Base-by-base conservation (phyloP, 306 rosid genomes). In the Casuarina glauca region DNA sequence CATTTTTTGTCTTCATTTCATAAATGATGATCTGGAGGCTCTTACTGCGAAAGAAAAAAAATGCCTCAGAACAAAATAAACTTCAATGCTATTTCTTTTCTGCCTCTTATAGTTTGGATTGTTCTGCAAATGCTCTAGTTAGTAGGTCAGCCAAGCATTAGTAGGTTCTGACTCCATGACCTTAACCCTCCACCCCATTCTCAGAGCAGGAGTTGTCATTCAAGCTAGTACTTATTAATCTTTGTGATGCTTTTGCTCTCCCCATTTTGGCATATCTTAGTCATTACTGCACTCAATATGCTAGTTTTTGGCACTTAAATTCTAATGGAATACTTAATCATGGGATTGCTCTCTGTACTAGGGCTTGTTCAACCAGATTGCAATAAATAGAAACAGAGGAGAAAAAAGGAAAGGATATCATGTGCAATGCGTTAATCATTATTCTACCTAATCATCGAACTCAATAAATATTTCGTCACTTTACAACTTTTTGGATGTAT, bases 1-100 rank as follows among this genome's bases (percentile, higher is more conserved):
- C 10, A 44, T 19, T 44, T 19, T 69, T 72, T 53, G 46, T 64
- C 32, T 20, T 32, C 73, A 11, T 5, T 72, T 72, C 35, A n/a
- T 67, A 67, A 39, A 66, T 66, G 71, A n/a, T 16, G 48, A 67
- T 67, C 48, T 67, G 49, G n/a, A 62, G 43, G 69, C 35, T 62
- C 42, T 9, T 67, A 41, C 42, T 41, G 50, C n/a, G 1, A 26
- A 67, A 17, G 42, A 19, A 58, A 9, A 8, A 26, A 8, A 67
- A 26, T 9, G 15, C 13, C 53, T 63, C 15, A 41, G 71, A n/a
- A 67, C 42, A 42, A 38, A 42, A 9, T 67, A 67, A 42, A 67
- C 5, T 41, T 42, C 10, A 58, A 26, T 58, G 4, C 38, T 36
- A 12, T 62, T 9, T 63, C 8, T 63, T 66, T 66, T 67, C 3